Percentiles rank a stretch among this genome's conserved stretches.
phyloP scores from a whole-genome alignment of 768 basidiomycete genomes.

The Rhizopogon sp. region DNA sequence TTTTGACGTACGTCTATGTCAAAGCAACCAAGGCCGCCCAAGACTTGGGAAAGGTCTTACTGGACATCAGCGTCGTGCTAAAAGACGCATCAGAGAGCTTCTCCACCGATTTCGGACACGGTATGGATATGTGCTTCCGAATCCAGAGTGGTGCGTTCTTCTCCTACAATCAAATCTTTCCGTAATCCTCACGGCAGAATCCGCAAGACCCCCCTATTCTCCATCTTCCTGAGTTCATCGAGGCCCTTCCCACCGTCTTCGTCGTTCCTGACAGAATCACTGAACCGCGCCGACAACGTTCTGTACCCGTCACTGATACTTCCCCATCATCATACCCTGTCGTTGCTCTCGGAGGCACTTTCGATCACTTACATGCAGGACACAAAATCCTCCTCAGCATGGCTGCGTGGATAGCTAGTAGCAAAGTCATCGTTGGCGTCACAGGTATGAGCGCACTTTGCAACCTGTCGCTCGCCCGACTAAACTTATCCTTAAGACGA shows the following conservation, averaged over 20 bases:
- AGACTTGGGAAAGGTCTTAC: slow-evolving; percentile 58
- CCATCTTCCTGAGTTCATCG: slow-evolving; percentile 39
- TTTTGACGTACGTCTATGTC: slow-evolving; percentile 82
- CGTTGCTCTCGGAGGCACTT: slow-evolving; percentile 90
- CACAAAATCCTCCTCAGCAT: slow-evolving; percentile 97
- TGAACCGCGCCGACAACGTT: slow-evolving; percentile 2
- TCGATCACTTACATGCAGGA: slow-evolving; percentile 96
- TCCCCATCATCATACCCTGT: slow-evolving; percentile 46
- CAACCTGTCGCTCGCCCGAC: not conserved
- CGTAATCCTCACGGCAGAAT: slow-evolving; percentile 25
- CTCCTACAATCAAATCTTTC: slow-evolving; percentile 1
- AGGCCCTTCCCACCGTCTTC: slow-evolving; percentile 27
- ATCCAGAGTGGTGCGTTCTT: slow-evolving; percentile 40
- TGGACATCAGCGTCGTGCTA: slow-evolving; percentile 77
- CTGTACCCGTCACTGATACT: not conserved
- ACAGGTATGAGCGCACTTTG: slow-evolving; percentile 50
- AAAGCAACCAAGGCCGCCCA: slow-evolving; percentile 77
- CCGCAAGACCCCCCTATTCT: slow-evolving; percentile 12
- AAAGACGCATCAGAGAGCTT: slow-evolving; percentile 47
- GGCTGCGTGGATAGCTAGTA: slow-evolving; percentile 74
- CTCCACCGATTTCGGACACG: slow-evolving; percentile 29
- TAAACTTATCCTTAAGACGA: slow-evolving; percentile 47
- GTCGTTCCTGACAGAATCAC: slow-evolving; percentile 10
- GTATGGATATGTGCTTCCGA: slow-evolving; percentile 36
- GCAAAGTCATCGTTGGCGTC: slow-evolving; percentile 86